Percentiles rank a stretch among this genome's conserved stretches.
Evolutionary conservation across 2,329 filamentous ascomycete species (phyloP).

Genomic region (Tympanopsis confertula): DNA sequence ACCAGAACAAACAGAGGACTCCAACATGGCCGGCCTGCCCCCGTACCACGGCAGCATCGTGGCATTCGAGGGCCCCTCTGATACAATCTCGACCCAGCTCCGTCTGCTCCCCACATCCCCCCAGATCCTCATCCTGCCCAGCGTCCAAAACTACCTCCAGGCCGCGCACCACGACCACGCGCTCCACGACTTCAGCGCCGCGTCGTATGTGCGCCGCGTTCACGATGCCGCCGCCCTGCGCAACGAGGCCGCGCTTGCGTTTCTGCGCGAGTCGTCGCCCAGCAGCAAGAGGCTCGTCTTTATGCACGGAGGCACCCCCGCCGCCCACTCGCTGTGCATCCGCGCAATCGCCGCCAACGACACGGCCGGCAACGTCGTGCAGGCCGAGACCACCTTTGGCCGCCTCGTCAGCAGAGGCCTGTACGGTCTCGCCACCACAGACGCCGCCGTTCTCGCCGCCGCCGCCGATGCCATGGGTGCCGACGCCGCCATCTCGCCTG

Average conservation of each 20-base stretch:
- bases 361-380: slow-evolving; percentile 32
- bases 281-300: slow-evolving; percentile 44
- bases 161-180: slow-evolving; percentile 12
- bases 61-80: slow-evolving; percentile 45
- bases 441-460: slow-evolving; percentile 2
- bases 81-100: slow-evolving; percentile 45
- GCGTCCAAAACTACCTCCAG: slow-evolving; percentile 32
- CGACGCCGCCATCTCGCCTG: background rate
- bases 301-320: slow-evolving; percentile 44
- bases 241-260: slow-evolving; percentile 33
- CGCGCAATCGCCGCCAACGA: slow-evolving; percentile 37
- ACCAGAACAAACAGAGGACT: too few species aligned
- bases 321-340: slow-evolving; percentile 42
- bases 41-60: slow-evolving; percentile 35
- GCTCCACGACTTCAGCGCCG: slow-evolving; percentile 22
- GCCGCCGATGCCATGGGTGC: slow-evolving; percentile 4
- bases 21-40: background rate
- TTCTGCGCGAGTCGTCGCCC: slow-evolving; percentile 32
- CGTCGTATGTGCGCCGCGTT: slow-evolving; percentile 31
- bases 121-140: slow-evolving; percentile 44
- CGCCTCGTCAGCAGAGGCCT: slow-evolving; percentile 37
- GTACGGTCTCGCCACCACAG: slow-evolving; percentile 16
- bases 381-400: slow-evolving; percentile 38
- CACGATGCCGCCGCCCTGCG: slow-evolving; percentile 37
- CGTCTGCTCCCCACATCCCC: slow-evolving; percentile 45